These are phyloP conservation scores for Dioszegia hungarica DNA, from an alignment of 768 basidiomycete genomes.

Conservation along the genomic window DNA sequence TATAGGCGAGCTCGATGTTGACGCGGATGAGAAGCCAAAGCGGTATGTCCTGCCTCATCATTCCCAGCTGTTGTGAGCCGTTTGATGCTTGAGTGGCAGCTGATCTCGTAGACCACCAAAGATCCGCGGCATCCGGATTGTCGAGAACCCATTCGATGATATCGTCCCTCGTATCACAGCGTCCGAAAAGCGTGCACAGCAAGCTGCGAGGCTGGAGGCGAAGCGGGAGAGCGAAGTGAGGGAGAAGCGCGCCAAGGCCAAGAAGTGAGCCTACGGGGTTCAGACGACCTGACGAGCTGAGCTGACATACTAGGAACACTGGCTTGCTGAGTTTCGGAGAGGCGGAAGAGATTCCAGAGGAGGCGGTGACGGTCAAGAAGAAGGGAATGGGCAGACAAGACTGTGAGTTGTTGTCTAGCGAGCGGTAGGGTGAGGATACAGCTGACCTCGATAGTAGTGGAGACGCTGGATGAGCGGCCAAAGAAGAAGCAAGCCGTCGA, in stretches of 20 bases:
- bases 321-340: constrained; percentile 83
- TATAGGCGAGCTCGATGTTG: constrained; percentile 69
- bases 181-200: constrained; percentile 79
- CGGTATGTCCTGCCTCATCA: constrained; percentile 52
- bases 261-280: constrained; percentile 61
- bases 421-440: not conserved
- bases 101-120: constrained; percentile 69
- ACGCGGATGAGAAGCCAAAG: constrained; percentile 41
- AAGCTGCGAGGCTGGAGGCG: constrained; percentile 56
- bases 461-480: constrained; percentile 42
- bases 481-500: constrained; percentile 12
- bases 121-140: constrained; percentile 74
- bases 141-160: constrained; percentile 92
- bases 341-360: constrained; percentile 59
- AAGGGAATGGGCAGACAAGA: constrained; percentile 80
- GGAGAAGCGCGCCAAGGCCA: constrained; percentile 64
- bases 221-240: constrained; percentile 36
- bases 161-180: constrained; percentile 95
- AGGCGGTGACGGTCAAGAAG: constrained; percentile 61
- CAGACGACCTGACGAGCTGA: not conserved
- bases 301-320: constrained; percentile 63
- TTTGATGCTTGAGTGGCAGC: too few relatives aligned
- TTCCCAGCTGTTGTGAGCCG: not conserved
- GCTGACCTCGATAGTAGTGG: constrained; percentile 46
- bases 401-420: constrained; percentile 58